phyloP scores from a whole-genome alignment of 2,329 filamentous ascomycete species.

The Aspergillus sp. region DNA sequence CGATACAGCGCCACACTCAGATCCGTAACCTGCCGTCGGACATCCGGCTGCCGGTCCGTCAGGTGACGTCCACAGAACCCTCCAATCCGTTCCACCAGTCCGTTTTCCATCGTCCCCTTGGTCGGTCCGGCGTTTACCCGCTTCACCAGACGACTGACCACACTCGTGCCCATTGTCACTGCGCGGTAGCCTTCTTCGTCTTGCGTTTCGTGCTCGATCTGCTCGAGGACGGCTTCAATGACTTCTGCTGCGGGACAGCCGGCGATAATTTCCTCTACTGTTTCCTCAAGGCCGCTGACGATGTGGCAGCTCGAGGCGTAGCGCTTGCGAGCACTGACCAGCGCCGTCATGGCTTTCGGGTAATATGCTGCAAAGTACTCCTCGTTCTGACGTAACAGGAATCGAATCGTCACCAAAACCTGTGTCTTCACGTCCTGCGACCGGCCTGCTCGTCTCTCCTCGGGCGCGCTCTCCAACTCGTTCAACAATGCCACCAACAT shows the following conservation, averaged over 20 bases:
- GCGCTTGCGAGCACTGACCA: conserved; percentile 32
- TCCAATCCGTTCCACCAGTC: conserved; percentile 24
- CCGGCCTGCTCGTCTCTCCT: conserved; percentile 21
- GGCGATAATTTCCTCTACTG: conserved; percentile 28
- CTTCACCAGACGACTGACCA: conserved; percentile 22
- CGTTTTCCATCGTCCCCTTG: conserved; percentile 8
- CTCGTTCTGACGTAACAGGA: conserved; percentile 32
- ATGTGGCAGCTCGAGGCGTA: conserved; percentile 36
- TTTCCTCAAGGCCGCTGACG: conserved; percentile 34
- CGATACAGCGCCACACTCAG: conserved; percentile 24
- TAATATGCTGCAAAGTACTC: conserved; percentile 30
- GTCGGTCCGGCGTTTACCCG: conserved; percentile 14
- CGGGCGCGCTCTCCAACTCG: conserved; percentile 28
- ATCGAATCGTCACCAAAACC: conserved; percentile 35
- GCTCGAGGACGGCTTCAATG: conserved; percentile 29
- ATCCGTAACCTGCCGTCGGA: conserved; percentile 33
- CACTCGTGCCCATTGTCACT: conserved; percentile 29
- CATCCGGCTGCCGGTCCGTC: conserved; percentile 28
- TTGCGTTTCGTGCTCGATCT: conserved; percentile 24
- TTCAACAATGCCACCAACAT: conserved; percentile 32
- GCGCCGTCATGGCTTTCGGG: conserved; percentile 27
- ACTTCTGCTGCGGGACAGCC: conserved; percentile 21
- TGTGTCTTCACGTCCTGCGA: conserved; percentile 36
- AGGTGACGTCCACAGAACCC: conserved; percentile 27
- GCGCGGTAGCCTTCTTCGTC: conserved; percentile 26